These are phyloP conservation scores for Fusarium neocosmosporiellum DNA, from an alignment of 2,329 filamentous ascomycete species.

Conservation along the genomic window DNA sequence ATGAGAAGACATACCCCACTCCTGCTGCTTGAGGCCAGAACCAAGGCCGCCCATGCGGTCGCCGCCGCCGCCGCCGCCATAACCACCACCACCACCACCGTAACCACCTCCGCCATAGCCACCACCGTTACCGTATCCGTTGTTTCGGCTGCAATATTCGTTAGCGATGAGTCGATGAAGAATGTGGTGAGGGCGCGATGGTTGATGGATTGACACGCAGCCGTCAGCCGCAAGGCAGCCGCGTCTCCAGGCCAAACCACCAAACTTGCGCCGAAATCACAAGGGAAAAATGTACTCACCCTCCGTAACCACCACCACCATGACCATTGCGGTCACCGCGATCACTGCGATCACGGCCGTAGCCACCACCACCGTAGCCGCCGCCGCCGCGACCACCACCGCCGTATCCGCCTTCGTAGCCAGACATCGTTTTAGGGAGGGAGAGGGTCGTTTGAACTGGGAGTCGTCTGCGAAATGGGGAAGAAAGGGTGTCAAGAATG, in stretches of 20 bases:
- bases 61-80: conserved; percentile 74
- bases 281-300: conserved; percentile 48
- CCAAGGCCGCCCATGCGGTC: conserved; percentile 96
- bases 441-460: conserved; percentile 15
- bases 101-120: conserved; percentile 53
- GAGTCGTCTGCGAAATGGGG: conserved; percentile 24
- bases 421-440: conserved; percentile 56
- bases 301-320: conserved; percentile 52
- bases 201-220: conserved; percentile 18
- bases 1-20: conserved; percentile 77
- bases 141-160: conserved; percentile 57
- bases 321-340: conserved; percentile 59
- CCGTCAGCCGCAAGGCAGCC: conserved; percentile 17
- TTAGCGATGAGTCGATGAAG: conserved; percentile 49
- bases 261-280: conserved; percentile 16
- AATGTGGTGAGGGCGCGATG: conserved; percentile 10
- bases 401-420: conserved; percentile 46
- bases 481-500: conserved; percentile 14
- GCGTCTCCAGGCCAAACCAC: conserved; percentile 23
- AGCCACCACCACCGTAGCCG: conserved; percentile 50
- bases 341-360: conserved; percentile 56
- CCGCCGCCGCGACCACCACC: conserved; percentile 46
- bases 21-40: conserved; percentile 85
- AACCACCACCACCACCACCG: conserved; percentile 50
- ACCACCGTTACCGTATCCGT: conserved; percentile 52